Evolutionary conservation across 1,284 basidiomycete genomes (phyloP).

Genomic region (Fomitiporia mediterranea): DNA sequence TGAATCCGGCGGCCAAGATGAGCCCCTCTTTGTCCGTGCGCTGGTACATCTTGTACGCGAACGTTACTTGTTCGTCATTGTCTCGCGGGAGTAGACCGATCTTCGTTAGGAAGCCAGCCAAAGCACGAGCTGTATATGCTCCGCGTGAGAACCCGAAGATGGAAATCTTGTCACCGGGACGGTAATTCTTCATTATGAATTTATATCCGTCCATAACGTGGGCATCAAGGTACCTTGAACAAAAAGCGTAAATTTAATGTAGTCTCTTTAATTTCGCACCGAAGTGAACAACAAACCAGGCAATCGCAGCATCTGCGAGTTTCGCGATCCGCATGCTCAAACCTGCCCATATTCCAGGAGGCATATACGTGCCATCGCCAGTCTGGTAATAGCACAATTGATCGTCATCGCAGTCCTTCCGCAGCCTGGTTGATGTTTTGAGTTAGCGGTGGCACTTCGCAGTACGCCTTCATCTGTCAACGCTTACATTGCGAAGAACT

Average conservation of each 20-base stretch:
- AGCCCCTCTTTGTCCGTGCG: constrained; percentile 35
- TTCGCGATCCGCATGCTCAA: constrained; percentile 45
- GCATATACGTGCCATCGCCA: constrained; percentile 58
- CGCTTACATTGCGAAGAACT: constrained; percentile 48
- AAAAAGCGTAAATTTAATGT: not conserved
- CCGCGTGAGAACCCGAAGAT: constrained; percentile 73
- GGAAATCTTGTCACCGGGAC: constrained; percentile 53
- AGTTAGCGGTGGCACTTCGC: no score
- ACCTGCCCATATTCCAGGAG: constrained; percentile 48
- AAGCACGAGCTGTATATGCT: constrained; percentile 70
- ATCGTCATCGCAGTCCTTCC: constrained; percentile 49
- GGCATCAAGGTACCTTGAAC: constrained; percentile 50
- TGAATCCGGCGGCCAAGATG: constrained; percentile 52
- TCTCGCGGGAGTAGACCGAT: constrained; percentile 56
- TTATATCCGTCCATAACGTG: constrained; percentile 64
- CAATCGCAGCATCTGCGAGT: constrained; percentile 52
- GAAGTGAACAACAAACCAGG: constrained; percentile 44
- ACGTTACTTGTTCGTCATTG: constrained; percentile 56
- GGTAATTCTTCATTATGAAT: constrained; percentile 66
- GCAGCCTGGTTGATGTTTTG: no score
- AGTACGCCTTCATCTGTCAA: not conserved
- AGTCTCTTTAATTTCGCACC: not conserved
- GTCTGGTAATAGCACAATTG: constrained; percentile 72
- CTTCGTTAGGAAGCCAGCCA: constrained; percentile 61
- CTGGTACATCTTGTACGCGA: constrained; percentile 63